These are phyloP conservation scores for Xylariaceae sp. DNA, from an alignment of 2,329 filamentous ascomycete genomes.

Conservation along the genomic window DNA sequence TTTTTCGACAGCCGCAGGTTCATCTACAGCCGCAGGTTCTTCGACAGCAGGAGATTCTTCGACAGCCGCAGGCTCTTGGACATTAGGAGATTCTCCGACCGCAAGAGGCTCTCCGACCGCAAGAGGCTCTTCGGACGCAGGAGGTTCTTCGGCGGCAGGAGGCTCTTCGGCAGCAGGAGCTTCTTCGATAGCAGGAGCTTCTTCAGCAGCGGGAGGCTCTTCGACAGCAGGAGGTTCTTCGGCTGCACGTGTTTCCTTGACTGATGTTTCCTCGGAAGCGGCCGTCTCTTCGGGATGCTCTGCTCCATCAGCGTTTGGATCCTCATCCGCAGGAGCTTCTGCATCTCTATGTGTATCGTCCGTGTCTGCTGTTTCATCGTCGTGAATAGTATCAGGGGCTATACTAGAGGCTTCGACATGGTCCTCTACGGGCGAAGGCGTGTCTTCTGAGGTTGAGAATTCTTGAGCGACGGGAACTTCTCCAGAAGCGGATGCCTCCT, in stretches of 20 bases:
- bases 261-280: neutral
- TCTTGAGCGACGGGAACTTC: conserved; percentile 1
- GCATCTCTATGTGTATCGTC: no score
- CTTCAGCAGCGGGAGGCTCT: conserved; percentile 2
- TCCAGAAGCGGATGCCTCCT: conserved; percentile 3
- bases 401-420: conserved; percentile 5
- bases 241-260: neutral
- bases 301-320: conserved; percentile 9
- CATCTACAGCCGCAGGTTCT: neutral
- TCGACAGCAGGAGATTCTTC: conserved; percentile 10
- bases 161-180: neutral
- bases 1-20: neutral
- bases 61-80: conserved; percentile 3
- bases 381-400: no score
- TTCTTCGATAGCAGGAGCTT: conserved; percentile 1
- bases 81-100: neutral
- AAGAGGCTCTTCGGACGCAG: neutral
- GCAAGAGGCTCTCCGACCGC: neutral
- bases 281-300: neutral
- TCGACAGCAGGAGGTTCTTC: conserved; percentile 1
- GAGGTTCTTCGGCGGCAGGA: conserved; percentile 10
- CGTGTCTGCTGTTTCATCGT: no score
- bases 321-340: conserved; percentile 11
- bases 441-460: neutral
- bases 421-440: conserved; percentile 1